Conservation (phyloP, 1,284 basidiomycete genomes). For the Schizophyllum amplum region DNA sequence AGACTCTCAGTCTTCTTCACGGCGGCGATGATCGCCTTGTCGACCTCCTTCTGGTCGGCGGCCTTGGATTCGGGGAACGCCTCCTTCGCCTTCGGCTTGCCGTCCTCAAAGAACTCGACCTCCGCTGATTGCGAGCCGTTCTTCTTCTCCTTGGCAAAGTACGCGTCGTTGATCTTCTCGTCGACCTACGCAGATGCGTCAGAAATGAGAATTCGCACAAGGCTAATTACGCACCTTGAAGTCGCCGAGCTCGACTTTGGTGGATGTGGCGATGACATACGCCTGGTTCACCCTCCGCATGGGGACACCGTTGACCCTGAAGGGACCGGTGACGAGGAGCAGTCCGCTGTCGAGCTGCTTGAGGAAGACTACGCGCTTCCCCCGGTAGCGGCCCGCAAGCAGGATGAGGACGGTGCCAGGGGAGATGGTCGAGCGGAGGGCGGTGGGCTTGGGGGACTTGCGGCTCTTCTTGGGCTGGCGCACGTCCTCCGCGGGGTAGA, state of each 20-base stretch:
- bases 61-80: constrained; percentile 86
- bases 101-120: constrained; percentile 94
- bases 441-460: constrained; percentile 73
- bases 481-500: constrained; percentile 97
- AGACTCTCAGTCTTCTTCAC: constrained; percentile 93
- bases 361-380: constrained; percentile 97
- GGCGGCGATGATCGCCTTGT: constrained; percentile 77
- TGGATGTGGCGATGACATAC: constrained; percentile 98
- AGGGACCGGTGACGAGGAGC: constrained; percentile 95
- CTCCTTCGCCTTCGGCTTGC: constrained; percentile 90
- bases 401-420: constrained; percentile 96
- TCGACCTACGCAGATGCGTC: constrained; percentile 45
- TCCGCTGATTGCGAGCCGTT: constrained; percentile 77
- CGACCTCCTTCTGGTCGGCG: constrained; percentile 89
- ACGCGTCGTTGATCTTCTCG: constrained; percentile 90
- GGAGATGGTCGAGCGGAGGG: constrained; percentile 83
- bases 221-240: constrained; percentile 51
- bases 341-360: constrained; percentile 94
- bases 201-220: neutral
- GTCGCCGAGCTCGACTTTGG: constrained; percentile 81
- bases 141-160: constrained; percentile 81
- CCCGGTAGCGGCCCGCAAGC: constrained; percentile 95
- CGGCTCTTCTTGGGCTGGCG: constrained; percentile 86
- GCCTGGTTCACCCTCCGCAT: constrained; percentile 98
- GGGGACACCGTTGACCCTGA: constrained; percentile 98